These are phyloP conservation scores for Lathyrus tuberosus DNA, from an alignment of 306 rosid genomes.

Conservation along the genomic window DNA sequence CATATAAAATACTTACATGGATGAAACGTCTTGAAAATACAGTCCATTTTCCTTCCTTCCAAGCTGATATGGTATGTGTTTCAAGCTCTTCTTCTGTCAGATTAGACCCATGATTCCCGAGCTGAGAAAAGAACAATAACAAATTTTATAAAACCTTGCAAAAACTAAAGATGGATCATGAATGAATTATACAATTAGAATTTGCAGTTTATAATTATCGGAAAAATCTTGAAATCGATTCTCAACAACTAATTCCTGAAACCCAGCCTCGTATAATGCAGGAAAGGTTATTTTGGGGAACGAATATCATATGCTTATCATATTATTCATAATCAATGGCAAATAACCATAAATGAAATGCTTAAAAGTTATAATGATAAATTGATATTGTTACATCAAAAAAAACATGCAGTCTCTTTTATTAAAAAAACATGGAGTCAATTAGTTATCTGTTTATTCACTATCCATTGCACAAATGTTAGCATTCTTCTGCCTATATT, in stretches of 20 bases:
- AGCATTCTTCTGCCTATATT: slow-evolving; percentile 9
- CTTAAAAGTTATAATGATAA: neutral
- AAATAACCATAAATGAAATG: slow-evolving; percentile 2
- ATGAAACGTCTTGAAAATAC: slow-evolving; percentile 61
- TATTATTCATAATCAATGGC: slow-evolving; percentile 6
- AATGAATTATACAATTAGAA: slow-evolving; percentile 20
- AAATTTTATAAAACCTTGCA: slow-evolving; percentile 33
- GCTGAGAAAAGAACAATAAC: slow-evolving; percentile 57
- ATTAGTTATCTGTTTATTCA: slow-evolving; percentile 17
- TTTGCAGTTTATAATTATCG: slow-evolving; percentile 15
- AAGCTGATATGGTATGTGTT: slow-evolving; percentile 95
- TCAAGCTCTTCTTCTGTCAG: slow-evolving; percentile 98
- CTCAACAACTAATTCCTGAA: slow-evolving; percentile 30
- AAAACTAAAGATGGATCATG: slow-evolving; percentile 4
- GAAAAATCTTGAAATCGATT: slow-evolving; percentile 31
- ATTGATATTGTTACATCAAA: slow-evolving; percentile 8
- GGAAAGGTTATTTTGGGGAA: slow-evolving; percentile 17
- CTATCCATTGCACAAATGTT: slow-evolving; percentile 17
- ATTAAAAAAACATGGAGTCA: slow-evolving; percentile 1
- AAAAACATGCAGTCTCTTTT: slow-evolving; percentile 2
- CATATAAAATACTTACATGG: slow-evolving; percentile 64
- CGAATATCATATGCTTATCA: neutral
- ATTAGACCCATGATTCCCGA: slow-evolving; percentile 93
- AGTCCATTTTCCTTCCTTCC: slow-evolving; percentile 95
- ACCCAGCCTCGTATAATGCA: slow-evolving; percentile 29